These are phyloP conservation scores for Guadua angustifolia DNA, from an alignment of 176 grass and related monocot species.

Conservation along the genomic window DNA sequence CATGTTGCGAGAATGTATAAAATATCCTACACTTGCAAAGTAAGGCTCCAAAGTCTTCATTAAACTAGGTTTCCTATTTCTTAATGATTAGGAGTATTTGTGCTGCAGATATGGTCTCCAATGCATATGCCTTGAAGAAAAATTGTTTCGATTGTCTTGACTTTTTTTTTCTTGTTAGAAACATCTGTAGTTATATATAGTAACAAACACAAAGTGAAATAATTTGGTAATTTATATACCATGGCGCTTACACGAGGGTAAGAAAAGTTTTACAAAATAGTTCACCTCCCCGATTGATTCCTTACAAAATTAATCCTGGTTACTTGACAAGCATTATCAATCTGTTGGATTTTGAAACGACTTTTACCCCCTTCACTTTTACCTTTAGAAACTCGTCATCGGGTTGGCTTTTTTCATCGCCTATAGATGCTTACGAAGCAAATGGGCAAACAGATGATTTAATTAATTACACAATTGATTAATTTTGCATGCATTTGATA, in stretches of 20 bases:
- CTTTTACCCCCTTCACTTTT: slow-evolving; percentile 1
- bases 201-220: background rate
- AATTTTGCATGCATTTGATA: slow-evolving; percentile 82
- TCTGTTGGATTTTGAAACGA: slow-evolving; percentile 7
- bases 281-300: background rate
- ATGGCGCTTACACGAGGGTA: background rate
- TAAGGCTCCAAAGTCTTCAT: slow-evolving; percentile 57
- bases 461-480: slow-evolving; percentile 49
- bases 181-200: background rate
- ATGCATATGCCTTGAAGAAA: slow-evolving; percentile 23
- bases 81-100: background rate
- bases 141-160: background rate
- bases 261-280: slow-evolving; percentile 1
- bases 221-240: slow-evolving; percentile 1
- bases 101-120: slow-evolving; percentile 12
- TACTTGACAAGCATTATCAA: slow-evolving; percentile 14
- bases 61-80: background rate
- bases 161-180: slow-evolving; percentile 21
- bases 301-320: slow-evolving; percentile 2
- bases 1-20: slow-evolving; percentile 98
- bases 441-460: background rate
- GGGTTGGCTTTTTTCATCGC: slow-evolving; percentile 11
- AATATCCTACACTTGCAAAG: slow-evolving; percentile 95
- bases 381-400: slow-evolving; percentile 3
- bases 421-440: slow-evolving; percentile 25